Percentiles rank a stretch among this genome's conserved stretches.
Conservation (phyloP, 2,329 filamentous ascomycete species). For the Trichoderma oligosporum region DNA sequence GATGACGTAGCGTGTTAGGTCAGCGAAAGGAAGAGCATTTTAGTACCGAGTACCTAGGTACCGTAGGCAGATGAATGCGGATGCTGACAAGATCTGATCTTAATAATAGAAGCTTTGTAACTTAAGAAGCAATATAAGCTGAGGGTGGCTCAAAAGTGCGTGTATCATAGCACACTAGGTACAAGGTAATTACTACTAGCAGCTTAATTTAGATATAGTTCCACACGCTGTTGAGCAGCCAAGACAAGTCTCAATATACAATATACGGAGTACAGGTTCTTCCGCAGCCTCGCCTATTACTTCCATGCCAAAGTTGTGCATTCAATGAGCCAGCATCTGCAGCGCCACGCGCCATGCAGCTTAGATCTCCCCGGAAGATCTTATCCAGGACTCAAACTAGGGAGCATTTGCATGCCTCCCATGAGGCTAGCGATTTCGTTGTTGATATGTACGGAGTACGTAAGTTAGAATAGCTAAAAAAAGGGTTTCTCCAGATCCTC, state of each 20-base stretch:
- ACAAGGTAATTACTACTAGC: too few species aligned
- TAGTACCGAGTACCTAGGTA: too few species aligned
- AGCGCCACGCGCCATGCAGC: slow-evolving; percentile 11
- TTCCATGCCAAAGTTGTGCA: not conserved
- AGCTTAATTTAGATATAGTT: not conserved
- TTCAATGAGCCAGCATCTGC: not conserved
- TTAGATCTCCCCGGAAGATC: slow-evolving; percentile 8
- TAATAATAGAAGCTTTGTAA: too few species aligned
- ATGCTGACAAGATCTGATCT: too few species aligned
- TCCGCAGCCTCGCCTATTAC: not conserved
- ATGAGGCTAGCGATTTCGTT: slow-evolving; percentile 1
- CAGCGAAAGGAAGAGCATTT: not conserved
- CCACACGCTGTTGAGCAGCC: not conserved
- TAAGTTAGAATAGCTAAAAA: not conserved
- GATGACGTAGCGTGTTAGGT: not conserved
- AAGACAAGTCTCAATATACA: slow-evolving; percentile 1
- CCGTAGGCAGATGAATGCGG: slow-evolving; percentile 10
- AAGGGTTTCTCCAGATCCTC: slow-evolving; percentile 11
- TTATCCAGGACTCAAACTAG: slow-evolving; percentile 5
- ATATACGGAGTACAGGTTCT: too few species aligned
- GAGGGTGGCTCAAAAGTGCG: too few species aligned
- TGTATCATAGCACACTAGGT: not conserved
- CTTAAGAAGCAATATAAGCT: too few species aligned
- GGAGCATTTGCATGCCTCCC: slow-evolving; percentile 10
- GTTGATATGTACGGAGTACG: slow-evolving; percentile 12